phyloP scores from a whole-genome alignment of 768 basidiomycete genomes.

The Russula sp. region DNA sequence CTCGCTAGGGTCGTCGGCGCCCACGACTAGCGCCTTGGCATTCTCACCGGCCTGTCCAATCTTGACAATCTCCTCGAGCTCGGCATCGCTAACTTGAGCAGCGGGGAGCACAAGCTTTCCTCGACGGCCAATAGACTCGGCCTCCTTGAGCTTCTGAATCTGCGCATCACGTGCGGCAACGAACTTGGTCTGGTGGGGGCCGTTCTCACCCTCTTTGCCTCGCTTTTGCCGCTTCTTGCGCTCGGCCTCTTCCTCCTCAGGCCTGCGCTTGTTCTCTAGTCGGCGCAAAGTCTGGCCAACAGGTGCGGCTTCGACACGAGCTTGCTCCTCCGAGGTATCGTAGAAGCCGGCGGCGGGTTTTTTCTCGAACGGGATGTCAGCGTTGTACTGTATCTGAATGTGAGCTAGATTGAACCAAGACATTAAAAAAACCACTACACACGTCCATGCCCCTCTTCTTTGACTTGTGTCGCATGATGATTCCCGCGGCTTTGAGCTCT shows the following conservation, averaged over 20 bases:
- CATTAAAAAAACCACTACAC: slow-evolving; percentile 30
- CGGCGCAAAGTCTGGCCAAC: slow-evolving; percentile 87
- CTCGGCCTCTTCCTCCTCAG: slow-evolving; percentile 91
- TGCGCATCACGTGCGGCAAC: slow-evolving; percentile 96
- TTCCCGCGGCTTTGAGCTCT: slow-evolving; percentile 96
- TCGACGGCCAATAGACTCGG: slow-evolving; percentile 87
- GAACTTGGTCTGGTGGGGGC: slow-evolving; percentile 83
- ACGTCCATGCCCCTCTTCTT: slow-evolving; percentile 99
- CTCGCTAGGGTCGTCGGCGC: slow-evolving; percentile 80
- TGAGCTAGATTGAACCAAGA: slow-evolving; percentile 14
- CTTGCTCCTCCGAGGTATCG: slow-evolving; percentile 91
- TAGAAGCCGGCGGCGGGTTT: slow-evolving; percentile 94
- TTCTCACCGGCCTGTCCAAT: slow-evolving; percentile 91
- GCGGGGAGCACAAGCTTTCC: slow-evolving; percentile 77
- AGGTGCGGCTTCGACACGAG: slow-evolving; percentile 78
- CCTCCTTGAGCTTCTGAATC: slow-evolving; percentile 96
- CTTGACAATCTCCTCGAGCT: slow-evolving; percentile 97
- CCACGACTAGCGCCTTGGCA: slow-evolving; percentile 77
- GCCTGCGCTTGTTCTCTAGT: slow-evolving; percentile 93
- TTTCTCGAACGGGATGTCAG: slow-evolving; percentile 98
- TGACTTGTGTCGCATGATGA: slow-evolving; percentile 91
- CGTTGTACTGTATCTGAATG: slow-evolving; percentile 66
- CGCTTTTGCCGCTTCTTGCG: slow-evolving; percentile 84
- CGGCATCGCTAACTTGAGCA: slow-evolving; percentile 91
- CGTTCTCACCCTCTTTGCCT: slow-evolving; percentile 57